Base-by-base conservation (phyloP, 306 rosid species). In the Comarum palustre region DNA sequence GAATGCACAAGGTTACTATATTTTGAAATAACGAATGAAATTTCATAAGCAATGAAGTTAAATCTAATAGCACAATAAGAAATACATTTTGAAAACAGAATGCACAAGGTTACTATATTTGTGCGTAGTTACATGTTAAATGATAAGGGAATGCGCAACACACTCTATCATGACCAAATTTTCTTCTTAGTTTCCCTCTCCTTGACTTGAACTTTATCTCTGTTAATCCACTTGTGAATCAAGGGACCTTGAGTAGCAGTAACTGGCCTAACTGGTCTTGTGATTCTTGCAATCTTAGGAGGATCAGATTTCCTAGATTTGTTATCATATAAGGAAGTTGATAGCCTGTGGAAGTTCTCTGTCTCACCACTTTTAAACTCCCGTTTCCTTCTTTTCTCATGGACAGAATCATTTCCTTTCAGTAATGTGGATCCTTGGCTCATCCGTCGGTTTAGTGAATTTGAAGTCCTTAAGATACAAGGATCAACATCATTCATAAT, bases 251-350 rank as follows among this genome's bases (percentile, higher is more conserved):
- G 93, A 74, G 82, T 9, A 47, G 84, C 80, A 76, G 65, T 70
- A 52, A 71, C 80, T 42, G 91, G 84, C 80, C 66, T 89, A 51
- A 82, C 65, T 77, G 91, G 64, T 75, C 89, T 92, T 45, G 70
- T 80, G 54, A 82, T 24, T 62, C 90, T 83, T 42, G 85, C 75
- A 75, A 87, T 55, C 75, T 34, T 89, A 16, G 96, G 90, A 11
- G 97, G 97, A 62, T 92, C 96, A 62, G 97, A 92, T 82, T 89
- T 92, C 86, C 96, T 64, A 27, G 85, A 52, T 75, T 75, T 92
- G 55, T 79, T 81, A 47, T 81, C 84, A 7, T 75, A 75, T 13
- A 87, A 75, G 24, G 84, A 75, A 66, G 79, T 62, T 0, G 89
- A 32, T 13, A 46, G 41, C 45, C 81, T 38, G 41, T 27, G 69